Base-by-base conservation (phyloP, 306 rosid species). In the Myrica gale region DNA sequence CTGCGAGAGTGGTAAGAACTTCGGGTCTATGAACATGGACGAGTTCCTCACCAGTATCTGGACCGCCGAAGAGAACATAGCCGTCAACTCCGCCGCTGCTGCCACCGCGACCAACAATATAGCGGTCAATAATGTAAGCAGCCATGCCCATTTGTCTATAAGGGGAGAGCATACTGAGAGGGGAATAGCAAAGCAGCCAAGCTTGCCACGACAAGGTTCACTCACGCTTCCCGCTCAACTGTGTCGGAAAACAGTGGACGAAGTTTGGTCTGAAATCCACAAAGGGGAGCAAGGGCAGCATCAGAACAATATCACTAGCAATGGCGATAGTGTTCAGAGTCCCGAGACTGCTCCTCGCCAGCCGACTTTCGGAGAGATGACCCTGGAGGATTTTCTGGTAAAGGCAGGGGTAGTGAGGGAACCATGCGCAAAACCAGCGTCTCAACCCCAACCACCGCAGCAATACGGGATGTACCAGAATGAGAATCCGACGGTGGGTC, bases 21-120 rank as follows among this genome's bases (percentile, higher is more conserved):
- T 95, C 2, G 97, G 97, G 1, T 92, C 97, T 23, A 95, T 95
- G 97, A 95, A 95, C 86, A 95, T 95, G 98, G 98, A 95, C 70
- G 98, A 92, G 87, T 92, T 95, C 57, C 92, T 95, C 50, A 89
- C 79, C 37, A 90, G 96, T 76, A 89, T 95, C 1, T 95, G 98
- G 98, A 95, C 81, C 5, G 97, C 97, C 0, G 97, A 95, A 78
- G 97, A 95, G 55, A 88, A 88, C 69, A 95, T 89, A 57, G 89
- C 82, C 71, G 52, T 69, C 37, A 82, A 76, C 63, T 16, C 44
- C 17, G 20, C 68, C 73, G 69, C 79, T 37, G 12, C 73, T 52
- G 41, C 74, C 17, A 16, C 32, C 12, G 43, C 51, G 17, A n/a
- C 26, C 37, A 44, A 52, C 43, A 69, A 23, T 46, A n/a, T n/a